A percentile compares a stretch with the other conserved stretches of the same genome.
phyloP scores from a whole-genome alignment of 1,284 basidiomycete genomes.

The Sanghuangporus weigelae region DNA sequence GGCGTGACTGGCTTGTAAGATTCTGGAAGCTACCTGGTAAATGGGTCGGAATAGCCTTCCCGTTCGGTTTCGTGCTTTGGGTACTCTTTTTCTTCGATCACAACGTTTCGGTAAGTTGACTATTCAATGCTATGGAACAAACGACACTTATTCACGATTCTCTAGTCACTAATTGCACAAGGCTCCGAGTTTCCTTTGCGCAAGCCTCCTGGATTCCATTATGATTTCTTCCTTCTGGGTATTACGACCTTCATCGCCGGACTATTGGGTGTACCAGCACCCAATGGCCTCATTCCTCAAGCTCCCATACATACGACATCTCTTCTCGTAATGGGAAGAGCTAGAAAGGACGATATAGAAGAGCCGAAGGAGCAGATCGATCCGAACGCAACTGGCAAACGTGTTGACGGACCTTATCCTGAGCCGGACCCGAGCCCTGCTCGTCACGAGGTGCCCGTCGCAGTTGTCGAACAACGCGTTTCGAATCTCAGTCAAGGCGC shows the following conservation, averaged over 20 bases:
- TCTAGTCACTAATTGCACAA: constrained; percentile 87
- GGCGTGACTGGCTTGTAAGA: constrained; percentile 78
- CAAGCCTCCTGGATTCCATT: constrained; percentile 93
- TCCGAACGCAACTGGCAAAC: background rate
- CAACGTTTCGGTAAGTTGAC: constrained; percentile 66
- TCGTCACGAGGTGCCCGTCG: constrained; percentile 58
- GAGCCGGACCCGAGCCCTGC: constrained; percentile 27
- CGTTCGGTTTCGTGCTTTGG: constrained; percentile 69
- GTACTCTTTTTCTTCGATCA: constrained; percentile 78
- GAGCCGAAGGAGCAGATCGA: constrained; percentile 26
- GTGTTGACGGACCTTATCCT: constrained; percentile 14
- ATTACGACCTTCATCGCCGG: constrained; percentile 91
- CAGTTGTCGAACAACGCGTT: constrained; percentile 85
- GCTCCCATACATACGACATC: constrained; percentile 92
- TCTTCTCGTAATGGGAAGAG: constrained; percentile 68
- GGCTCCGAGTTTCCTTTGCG: constrained; percentile 85
- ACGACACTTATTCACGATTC: background rate
- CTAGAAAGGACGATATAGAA: constrained; percentile 38
- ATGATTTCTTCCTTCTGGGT: constrained; percentile 85
- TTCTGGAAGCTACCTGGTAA: constrained; percentile 91
- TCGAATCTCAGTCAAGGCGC: constrained; percentile 84
- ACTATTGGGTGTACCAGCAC: constrained; percentile 86
- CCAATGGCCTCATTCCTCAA: constrained; percentile 94
- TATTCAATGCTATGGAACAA: background rate
- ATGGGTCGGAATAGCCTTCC: constrained; percentile 84